A percentile compares a stretch with the other conserved stretches of the same genome.
phyloP scores from a whole-genome alignment of 768 basidiomycete species.

The Rhizopogon vinicolor region DNA sequence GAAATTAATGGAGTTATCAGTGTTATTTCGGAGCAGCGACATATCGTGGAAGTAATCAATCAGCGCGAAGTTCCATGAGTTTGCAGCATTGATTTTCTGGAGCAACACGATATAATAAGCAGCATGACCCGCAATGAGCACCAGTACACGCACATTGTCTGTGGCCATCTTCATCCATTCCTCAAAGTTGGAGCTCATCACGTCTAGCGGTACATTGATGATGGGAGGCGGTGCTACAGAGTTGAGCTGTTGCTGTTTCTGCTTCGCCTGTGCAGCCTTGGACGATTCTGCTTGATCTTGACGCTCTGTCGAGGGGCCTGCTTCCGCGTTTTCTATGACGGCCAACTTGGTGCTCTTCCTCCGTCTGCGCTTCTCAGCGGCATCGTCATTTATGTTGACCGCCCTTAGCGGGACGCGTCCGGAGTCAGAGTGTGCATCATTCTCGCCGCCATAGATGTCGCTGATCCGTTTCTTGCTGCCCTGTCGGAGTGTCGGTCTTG shows the following conservation, averaged over 20 bases:
- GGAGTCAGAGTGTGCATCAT: slow-evolving; percentile 24
- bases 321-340: slow-evolving; percentile 51
- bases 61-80: slow-evolving; percentile 96
- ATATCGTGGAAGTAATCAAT: slow-evolving; percentile 99
- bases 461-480: slow-evolving; percentile 36
- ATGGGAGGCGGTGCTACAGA: slow-evolving; percentile 53
- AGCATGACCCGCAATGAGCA: slow-evolving; percentile 2
- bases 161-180: slow-evolving; percentile 99
- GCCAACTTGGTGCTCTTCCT: slow-evolving; percentile 71
- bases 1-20: slow-evolving; percentile 97
- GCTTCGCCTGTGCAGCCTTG: slow-evolving; percentile 43
- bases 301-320: slow-evolving; percentile 47
- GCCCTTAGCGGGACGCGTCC: slow-evolving; percentile 36
- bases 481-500: slow-evolving; percentile 17
- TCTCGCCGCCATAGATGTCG: slow-evolving; percentile 45
- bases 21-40: slow-evolving; percentile 88
- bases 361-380: slow-evolving; percentile 78
- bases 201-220: slow-evolving; percentile 65
- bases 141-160: slow-evolving; percentile 73
- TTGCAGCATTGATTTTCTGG: slow-evolving; percentile 97
- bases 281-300: slow-evolving; percentile 35
- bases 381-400: slow-evolving; percentile 72
- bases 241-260: slow-evolving; percentile 57
- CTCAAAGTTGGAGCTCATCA: slow-evolving; percentile 93
- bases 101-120: slow-evolving; percentile 7